Evolutionary conservation across 768 basidiomycete genomes (phyloP).

Genomic region (Leccinum sublutescens): DNA sequence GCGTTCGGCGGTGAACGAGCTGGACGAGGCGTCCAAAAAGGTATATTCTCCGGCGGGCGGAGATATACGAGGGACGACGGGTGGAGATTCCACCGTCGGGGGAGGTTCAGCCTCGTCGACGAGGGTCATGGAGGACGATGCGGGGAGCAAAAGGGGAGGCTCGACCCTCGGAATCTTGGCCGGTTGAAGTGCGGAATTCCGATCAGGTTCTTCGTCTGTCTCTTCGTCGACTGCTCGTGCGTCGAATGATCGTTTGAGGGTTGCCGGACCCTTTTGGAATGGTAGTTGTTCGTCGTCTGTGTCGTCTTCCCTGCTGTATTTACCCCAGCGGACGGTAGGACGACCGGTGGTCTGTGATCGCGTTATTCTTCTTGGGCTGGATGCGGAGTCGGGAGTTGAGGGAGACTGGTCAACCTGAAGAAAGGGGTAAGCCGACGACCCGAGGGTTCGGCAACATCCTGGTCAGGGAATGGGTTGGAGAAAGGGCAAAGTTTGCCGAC

Average conservation of each 20-base stretch:
- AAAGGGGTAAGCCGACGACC: conserved; percentile 21
- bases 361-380: conserved; percentile 28
- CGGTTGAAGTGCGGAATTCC: conserved; percentile 16
- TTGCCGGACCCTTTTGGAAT: conserved; percentile 13
- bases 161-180: conserved; percentile 33
- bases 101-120: conserved; percentile 25
- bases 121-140: conserved; percentile 30
- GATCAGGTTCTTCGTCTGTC: conserved; percentile 32
- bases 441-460: conserved; percentile 29
- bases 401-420: conserved; percentile 21
- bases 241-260: conserved; percentile 35
- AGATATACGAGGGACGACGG: conserved; percentile 16
- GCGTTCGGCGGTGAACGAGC: conserved; percentile 38
- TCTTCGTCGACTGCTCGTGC: conserved; percentile 36
- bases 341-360: conserved; percentile 36
- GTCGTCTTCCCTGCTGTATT: conserved; percentile 32
- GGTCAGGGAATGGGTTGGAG: conserved; percentile 29
- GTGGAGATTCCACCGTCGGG: conserved; percentile 6
- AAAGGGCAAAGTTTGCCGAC: conserved; percentile 30
- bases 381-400: conserved; percentile 26
- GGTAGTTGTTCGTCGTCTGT: conserved; percentile 22
- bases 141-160: conserved; percentile 20
- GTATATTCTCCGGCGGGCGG: conserved; percentile 35
- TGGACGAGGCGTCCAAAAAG: conserved; percentile 35
- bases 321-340: conserved; percentile 35